Percentiles rank a stretch among this genome's conserved stretches.
These are phyloP conservation scores for Fraxinus paxiana DNA, from an alignment of 305 asterid species.

Conservation along the genomic window DNA sequence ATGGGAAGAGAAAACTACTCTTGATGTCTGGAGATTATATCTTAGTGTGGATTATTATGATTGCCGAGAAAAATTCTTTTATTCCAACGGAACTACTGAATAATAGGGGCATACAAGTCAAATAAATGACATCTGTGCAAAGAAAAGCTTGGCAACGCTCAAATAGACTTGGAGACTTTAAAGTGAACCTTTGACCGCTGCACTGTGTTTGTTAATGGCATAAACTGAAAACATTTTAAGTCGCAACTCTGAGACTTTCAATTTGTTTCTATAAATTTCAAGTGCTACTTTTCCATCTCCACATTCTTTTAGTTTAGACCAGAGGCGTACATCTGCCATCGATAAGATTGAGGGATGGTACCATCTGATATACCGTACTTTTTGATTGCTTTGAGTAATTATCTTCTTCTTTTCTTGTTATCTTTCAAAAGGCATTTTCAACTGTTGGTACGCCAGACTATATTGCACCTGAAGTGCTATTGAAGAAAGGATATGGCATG, in stretches of 20 bases:
- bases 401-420: background rate
- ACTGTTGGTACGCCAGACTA: constrained; percentile 32
- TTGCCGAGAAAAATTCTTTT: background rate
- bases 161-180: background rate
- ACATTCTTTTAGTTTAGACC: background rate
- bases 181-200: background rate
- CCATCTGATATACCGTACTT: background rate
- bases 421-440: constrained; percentile 25
- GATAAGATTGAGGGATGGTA: background rate
- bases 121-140: background rate
- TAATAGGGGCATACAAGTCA: background rate
- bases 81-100: background rate
- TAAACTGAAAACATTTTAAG: background rate
- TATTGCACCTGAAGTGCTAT: constrained; percentile 29
- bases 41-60: background rate
- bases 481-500: constrained; percentile 34
- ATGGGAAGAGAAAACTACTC: background rate
- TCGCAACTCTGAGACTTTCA: background rate
- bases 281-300: background rate
- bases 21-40: background rate
- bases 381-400: background rate
- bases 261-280: background rate
- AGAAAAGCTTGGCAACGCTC: background rate
- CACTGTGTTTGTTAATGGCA: background rate
- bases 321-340: background rate